Evolutionary conservation across 257 asterid species (phyloP), one percentile per base, ranked within the genome.

Genomic region (Solanum rostratum): DNA sequence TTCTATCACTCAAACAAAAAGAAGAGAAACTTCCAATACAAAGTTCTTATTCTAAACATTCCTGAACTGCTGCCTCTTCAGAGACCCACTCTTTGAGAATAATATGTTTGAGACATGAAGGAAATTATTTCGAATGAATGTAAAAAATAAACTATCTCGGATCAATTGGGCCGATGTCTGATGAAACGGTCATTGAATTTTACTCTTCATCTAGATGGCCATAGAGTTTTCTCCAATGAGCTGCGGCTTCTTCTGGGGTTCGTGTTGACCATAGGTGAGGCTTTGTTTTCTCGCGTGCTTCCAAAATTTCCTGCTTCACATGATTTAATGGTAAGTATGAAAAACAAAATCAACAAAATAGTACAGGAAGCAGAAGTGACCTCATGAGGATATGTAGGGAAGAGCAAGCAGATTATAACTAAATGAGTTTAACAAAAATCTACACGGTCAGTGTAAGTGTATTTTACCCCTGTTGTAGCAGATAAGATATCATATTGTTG

Each of bases 211-310:
- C 88, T 33, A 91, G 86, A 84, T 91, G 92, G 46, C 89, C 92
- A 43, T 86, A 92, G 57, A 84, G 87, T 53, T 87, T 49, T 16
- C 76, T 79, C 96, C 96, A 92, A 54, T 87, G 81, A 68, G 86
- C 52, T 29, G 84, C 81, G 5, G 93, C 94, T 90, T 92, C 94
- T 12, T 87, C 73, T 78, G 87, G 92, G 70, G 94, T 84, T 85
- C 96, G 89, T 69, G 87, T 86, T 81, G 90, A 24, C 96, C 96
- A 92, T 63, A 92, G 89, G 62, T 91, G 96, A 84, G 85, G 88
- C 89, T 86, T 66, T 8, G 83, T 20, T 88, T 90, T 90, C 88
- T 92, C 91, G 2, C 94, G 93, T 18, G 12, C 16, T 85, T 86
- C 88, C 55, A 92, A 79, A 86, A 83, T 83, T 66, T 83, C 80